These are phyloP conservation scores for Clarireedia homoeocarpa DNA, from an alignment of 2,329 filamentous ascomycete genomes.

Conservation along the genomic window DNA sequence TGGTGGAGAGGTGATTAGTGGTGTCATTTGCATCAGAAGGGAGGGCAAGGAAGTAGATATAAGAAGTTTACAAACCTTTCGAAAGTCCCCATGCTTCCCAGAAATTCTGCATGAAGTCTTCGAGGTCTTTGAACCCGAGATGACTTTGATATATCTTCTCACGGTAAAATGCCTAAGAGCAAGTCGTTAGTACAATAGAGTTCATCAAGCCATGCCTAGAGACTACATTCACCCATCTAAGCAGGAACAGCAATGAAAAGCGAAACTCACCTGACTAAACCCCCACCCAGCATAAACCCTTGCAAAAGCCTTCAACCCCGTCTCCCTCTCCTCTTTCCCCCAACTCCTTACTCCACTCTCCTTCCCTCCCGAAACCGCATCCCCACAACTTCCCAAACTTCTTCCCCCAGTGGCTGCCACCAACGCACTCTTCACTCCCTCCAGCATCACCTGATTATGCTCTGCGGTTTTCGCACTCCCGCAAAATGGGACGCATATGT, in stretches of 20 bases:
- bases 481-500: conserved; percentile 58
- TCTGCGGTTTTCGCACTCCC: conserved; percentile 54
- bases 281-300: conserved; percentile 77
- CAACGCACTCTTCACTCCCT: conserved; percentile 54
- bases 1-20: not conserved
- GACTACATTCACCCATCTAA: not conserved
- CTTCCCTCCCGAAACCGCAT: conserved; percentile 27
- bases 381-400: conserved; percentile 43
- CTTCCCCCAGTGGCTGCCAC: conserved; percentile 47
- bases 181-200: not conserved
- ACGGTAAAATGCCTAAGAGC: conserved; percentile 54
- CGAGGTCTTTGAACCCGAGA: conserved; percentile 59
- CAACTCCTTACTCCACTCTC: conserved; percentile 30
- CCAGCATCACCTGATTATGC: conserved; percentile 62
- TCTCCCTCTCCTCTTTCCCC: conserved; percentile 43
- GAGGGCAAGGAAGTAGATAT: not conserved
- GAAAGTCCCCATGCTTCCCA: conserved; percentile 69
- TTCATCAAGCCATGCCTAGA: no score
- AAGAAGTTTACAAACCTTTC: conserved; percentile 40
- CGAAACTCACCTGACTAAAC: conserved; percentile 52
- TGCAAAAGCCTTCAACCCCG: conserved; percentile 62
- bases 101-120: conserved; percentile 66
- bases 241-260: not conserved
- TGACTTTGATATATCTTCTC: conserved; percentile 57
- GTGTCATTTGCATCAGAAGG: not conserved